Percentiles rank a stretch among this genome's conserved stretches.
These are phyloP conservation scores for Phytophthora ohioensis DNA, from an alignment of 352 stramenopile genomes.

Conservation along the genomic window DNA sequence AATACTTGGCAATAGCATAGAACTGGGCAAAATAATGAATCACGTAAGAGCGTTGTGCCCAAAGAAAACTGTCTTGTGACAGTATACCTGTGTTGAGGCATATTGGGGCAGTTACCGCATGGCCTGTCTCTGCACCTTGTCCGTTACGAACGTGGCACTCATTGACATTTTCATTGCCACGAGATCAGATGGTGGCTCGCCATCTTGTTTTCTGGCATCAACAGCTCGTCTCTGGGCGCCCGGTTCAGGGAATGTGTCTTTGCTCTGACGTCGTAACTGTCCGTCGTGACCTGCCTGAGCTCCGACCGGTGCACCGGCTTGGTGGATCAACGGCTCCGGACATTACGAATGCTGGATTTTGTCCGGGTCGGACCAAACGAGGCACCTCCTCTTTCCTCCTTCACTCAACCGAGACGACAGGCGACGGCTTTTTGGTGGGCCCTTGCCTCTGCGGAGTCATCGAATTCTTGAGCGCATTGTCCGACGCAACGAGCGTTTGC, in stretches of 20 bases:
- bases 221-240: constrained; percentile 20
- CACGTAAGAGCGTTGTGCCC: neutral
- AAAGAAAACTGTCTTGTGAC: neutral
- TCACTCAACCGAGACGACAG: constrained; percentile 5
- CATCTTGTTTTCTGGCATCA: constrained; percentile 37
- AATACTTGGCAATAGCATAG: constrained; percentile 9
- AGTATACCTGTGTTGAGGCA: constrained; percentile 11
- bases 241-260: constrained; percentile 30
- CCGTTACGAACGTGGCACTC: constrained; percentile 31
- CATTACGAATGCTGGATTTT: constrained; percentile 51
- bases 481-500: constrained; percentile 21
- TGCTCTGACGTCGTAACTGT: constrained; percentile 25
- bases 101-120: constrained; percentile 21
- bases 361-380: constrained; percentile 17
- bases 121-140: constrained; percentile 12
- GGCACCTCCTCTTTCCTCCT: constrained; percentile 27
- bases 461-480: constrained; percentile 27
- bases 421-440: constrained; percentile 17
- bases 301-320: constrained; percentile 8
- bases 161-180: constrained; percentile 36
- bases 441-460: constrained; percentile 3
- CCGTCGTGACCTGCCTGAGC: constrained; percentile 11
- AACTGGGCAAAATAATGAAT: neutral
- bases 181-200: constrained; percentile 30
- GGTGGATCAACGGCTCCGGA: constrained; percentile 24